phyloP scores from a whole-genome alignment of 768 basidiomycete genomes.

The Boletus reticulatus region DNA sequence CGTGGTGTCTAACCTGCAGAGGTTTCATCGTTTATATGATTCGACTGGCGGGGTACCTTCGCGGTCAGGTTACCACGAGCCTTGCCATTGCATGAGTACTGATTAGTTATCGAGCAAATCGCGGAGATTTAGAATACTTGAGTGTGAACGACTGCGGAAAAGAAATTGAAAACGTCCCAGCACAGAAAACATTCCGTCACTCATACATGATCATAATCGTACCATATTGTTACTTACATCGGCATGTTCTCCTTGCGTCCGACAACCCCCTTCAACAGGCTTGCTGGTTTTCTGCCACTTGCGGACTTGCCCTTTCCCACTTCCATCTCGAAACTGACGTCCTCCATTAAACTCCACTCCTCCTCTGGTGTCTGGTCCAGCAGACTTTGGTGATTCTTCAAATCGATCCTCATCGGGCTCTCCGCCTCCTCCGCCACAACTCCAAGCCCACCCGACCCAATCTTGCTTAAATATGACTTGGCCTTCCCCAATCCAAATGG shows the following conservation, averaged over 20 bases:
- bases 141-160: neutral
- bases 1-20: no score
- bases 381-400: constrained; percentile 47
- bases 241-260: constrained; percentile 30
- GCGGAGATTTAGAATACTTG: no score
- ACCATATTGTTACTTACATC: constrained; percentile 2
- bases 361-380: constrained; percentile 62
- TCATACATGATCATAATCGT: neutral
- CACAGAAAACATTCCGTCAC: constrained; percentile 1
- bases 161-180: neutral
- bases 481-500: constrained; percentile 37
- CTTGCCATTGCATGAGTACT: neutral
- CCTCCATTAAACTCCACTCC: constrained; percentile 44
- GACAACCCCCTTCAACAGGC: constrained; percentile 26
- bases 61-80: constrained; percentile 5
- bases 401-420: constrained; percentile 53
- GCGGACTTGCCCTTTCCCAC: constrained; percentile 18
- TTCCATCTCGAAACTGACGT: constrained; percentile 54
- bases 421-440: constrained; percentile 33
- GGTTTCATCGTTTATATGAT: neutral
- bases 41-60: constrained; percentile 14
- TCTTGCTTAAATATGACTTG: constrained; percentile 47
- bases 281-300: constrained; percentile 33
- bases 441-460: constrained; percentile 21
- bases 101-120: no score